phyloP scores from a whole-genome alignment of 1,284 basidiomycete genomes.

The Psilocybe mexicana region DNA sequence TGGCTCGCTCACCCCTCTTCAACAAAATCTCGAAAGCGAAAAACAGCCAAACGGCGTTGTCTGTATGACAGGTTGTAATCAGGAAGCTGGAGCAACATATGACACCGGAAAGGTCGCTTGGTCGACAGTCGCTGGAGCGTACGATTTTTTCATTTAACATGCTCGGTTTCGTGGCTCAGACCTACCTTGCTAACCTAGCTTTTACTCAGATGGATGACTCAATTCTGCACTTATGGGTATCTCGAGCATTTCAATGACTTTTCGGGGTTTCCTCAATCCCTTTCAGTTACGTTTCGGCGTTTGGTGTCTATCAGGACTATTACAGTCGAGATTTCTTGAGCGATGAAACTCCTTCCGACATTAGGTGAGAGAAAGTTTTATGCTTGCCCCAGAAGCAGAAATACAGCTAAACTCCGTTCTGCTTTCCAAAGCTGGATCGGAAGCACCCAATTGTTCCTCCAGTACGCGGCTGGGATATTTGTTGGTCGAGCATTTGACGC shows the following conservation, averaged over 20 bases:
- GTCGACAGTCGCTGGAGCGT: conserved; percentile 35
- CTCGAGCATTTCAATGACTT: not conserved
- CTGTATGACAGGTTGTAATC: not conserved
- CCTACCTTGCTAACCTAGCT: not conserved
- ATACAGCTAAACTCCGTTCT: not conserved
- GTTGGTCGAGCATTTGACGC: conserved; percentile 45
- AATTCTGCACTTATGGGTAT: conserved; percentile 45
- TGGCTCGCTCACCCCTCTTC: conserved; percentile 2
- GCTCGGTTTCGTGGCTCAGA: not conserved
- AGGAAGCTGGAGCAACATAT: conserved; percentile 2
- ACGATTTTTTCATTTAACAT: conserved; percentile 14
- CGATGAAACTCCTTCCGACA: conserved; percentile 44
- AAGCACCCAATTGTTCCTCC: conserved; percentile 44
- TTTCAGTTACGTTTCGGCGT: conserved; percentile 39
- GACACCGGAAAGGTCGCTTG: conserved; percentile 30
- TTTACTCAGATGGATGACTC: conserved; percentile 36
- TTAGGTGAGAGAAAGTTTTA: conserved; percentile 34
- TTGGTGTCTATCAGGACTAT: conserved; percentile 47
- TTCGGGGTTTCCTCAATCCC: not conserved
- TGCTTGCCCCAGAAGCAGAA: not conserved
- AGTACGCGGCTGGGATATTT: conserved; percentile 40
- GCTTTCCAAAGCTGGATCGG: conserved; percentile 42
- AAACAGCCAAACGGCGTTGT: not conserved
- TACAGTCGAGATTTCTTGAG: conserved; percentile 47
- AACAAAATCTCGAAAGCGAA: conserved; percentile 11